Evolutionary conservation across 2,329 filamentous ascomycete genomes (phyloP).

Genomic region (Hymenoscyphus scutula): DNA sequence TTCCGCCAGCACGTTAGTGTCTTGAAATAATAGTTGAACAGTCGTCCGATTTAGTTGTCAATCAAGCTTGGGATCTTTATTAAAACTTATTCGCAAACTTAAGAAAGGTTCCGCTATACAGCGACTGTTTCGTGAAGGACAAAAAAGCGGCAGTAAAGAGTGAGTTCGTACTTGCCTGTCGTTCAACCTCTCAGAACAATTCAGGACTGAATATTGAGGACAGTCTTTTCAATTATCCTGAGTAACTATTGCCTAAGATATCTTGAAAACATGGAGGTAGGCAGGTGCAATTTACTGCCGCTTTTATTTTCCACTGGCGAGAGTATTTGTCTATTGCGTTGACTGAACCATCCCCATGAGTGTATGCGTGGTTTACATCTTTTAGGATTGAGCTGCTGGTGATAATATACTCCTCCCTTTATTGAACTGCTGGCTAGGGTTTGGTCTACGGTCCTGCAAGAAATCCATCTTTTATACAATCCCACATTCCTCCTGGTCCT

Average conservation of each 20-base stretch:
- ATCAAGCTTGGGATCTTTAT: neutral
- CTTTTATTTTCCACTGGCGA: no score
- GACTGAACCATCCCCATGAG: neutral
- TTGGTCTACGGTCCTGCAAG: neutral
- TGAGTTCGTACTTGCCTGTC: no score
- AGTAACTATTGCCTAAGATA: no score
- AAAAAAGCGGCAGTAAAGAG: no score
- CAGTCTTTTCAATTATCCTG: no score
- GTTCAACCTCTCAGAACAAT: no score
- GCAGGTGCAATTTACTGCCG: no score
- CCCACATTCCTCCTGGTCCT: neutral
- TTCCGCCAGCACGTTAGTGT: neutral
- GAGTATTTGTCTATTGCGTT: no score
- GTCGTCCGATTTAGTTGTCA: neutral
- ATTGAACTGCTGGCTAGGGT: neutral
- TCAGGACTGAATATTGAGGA: no score
- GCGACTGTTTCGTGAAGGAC: no score
- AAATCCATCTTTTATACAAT: neutral
- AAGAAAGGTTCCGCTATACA: no score
- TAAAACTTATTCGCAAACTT: neutral
- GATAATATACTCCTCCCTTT: neutral
- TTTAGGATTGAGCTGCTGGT: neutral
- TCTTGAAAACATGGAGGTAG: no score
- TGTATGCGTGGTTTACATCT: neutral
- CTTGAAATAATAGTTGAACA: neutral